phyloP scores from a whole-genome alignment of 108 stramenopile species.

The Skeletonema potamos region DNA sequence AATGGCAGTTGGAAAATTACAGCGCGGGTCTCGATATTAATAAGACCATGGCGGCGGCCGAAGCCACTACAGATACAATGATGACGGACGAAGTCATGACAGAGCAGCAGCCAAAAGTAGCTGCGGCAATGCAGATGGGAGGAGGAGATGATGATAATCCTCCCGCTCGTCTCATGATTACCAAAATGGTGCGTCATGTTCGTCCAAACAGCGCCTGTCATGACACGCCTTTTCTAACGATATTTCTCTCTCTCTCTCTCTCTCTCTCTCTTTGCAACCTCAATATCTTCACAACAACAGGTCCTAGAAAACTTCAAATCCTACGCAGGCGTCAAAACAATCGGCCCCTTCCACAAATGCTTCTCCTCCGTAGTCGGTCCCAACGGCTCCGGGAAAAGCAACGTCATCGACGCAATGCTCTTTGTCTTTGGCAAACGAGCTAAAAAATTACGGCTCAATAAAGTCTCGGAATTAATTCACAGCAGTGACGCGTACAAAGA shows the following conservation, averaged over 20 bases:
- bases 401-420: conserved; percentile 99
- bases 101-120: background rate
- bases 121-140: background rate
- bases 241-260: background rate
- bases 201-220: background rate
- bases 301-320: conserved; percentile 98
- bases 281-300: conserved; percentile 35
- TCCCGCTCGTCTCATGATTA: conserved; percentile 89
- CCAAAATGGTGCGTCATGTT: conserved; percentile 80
- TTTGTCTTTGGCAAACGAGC: conserved; percentile 99
- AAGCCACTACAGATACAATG: background rate
- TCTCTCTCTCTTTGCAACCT: background rate
- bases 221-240: background rate
- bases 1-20: background rate
- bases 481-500: conserved; percentile 70
- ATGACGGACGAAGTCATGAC: conserved; percentile 6
- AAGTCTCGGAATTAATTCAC: conserved; percentile 97
- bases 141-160: conserved; percentile 21
- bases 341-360: conserved; percentile 92
- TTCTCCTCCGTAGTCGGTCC: conserved; percentile 96
- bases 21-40: background rate
- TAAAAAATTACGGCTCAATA: conserved; percentile 96
- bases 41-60: background rate
- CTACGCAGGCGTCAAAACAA: conserved; percentile 90
- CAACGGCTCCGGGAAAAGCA: conserved; percentile 97